phyloP scores from a whole-genome alignment of 2,329 filamentous ascomycete species.

The Aspergillus persii region DNA sequence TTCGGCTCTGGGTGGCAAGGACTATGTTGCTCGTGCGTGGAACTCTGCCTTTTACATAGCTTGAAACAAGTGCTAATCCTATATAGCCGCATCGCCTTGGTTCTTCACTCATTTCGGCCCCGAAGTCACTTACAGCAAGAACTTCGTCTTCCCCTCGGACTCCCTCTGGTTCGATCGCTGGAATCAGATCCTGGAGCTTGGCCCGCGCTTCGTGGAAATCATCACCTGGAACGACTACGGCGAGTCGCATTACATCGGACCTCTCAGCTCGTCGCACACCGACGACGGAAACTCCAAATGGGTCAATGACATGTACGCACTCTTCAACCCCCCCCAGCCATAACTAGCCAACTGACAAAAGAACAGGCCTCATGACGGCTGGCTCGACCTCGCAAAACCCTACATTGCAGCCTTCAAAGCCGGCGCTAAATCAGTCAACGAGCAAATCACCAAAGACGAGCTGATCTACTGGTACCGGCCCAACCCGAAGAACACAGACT shows the following conservation, averaged over 20 bases:
- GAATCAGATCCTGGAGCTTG: conserved; percentile 41
- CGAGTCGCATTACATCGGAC: conserved; percentile 56
- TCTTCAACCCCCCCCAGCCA: no score
- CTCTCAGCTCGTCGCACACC: conserved; percentile 34
- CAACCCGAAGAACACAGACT: conserved; percentile 46
- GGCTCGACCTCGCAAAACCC: conserved; percentile 55
- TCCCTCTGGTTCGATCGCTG: conserved; percentile 46
- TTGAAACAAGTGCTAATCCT: neutral
- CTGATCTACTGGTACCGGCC: conserved; percentile 59
- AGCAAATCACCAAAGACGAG: conserved; percentile 49
- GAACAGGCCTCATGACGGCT: conserved; percentile 50
- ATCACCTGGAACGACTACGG: conserved; percentile 54
- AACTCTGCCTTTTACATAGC: neutral
- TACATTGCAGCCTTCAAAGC: conserved; percentile 55
- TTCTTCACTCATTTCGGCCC: conserved; percentile 52
- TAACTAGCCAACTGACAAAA: neutral
- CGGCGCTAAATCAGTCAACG: conserved; percentile 34
- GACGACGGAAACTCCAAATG: conserved; percentile 47
- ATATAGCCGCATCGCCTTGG: conserved; percentile 43
- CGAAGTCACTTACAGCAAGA: conserved; percentile 50
- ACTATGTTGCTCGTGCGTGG: conserved; percentile 49
- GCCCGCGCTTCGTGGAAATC: conserved; percentile 50
- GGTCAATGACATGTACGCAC: conserved; percentile 41
- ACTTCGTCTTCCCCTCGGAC: conserved; percentile 51
- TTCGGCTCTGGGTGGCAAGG: conserved; percentile 36